Base-by-base conservation (phyloP, 257 asterid species). In the Paulownia fortunei region DNA sequence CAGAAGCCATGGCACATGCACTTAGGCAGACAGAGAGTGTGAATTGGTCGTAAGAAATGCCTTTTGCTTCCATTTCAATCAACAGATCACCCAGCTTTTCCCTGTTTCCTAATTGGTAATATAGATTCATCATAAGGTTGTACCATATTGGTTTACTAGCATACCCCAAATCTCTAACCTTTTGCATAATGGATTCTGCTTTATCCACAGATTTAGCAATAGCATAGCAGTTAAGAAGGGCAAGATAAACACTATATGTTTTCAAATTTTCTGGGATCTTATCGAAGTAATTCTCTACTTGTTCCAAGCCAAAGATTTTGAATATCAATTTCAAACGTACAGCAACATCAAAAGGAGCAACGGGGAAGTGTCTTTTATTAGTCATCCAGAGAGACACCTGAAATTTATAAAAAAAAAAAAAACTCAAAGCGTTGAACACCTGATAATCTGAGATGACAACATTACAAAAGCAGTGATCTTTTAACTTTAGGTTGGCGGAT, bases 351-450 rank as follows among this genome's bases (percentile, higher is more conserved):
- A 13, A 67, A 59, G 84, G 74, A 65, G 79, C 32, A 26, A 81
- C 18, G 1, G 81, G 77, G 16, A 85, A 63, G 41, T 60, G 74
- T 72, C 86, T 72, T 66, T 75, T 88, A 51, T 89, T 89, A 55
- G 87, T 83, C 97, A 92, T 92, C 97, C 97, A 92, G 7, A 84
- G 77, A 49, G 97, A 91, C 8, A 86, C 90, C 96, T 92, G 83
- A 76, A 78, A 84, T 72, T 18, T 9, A 27, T 19, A 27, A 13
- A 21, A 32, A 56, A 34, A 44, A 61, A 73, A n/a, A n/a, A n/a
- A n/a, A n/a, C 27, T 61, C 58, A 58, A 41, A 16, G 19, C 47
- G 21, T 8, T 21, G 12, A 75, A 69, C n/a, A 59, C 24, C 18
- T 16, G 37, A 11, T 21, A 65, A 77, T 56, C 76, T 37, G 72